These are phyloP conservation scores for Ambispora gerdemannii DNA, from an alignment of 192 early-diverging fungal species.

Conservation along the genomic window DNA sequence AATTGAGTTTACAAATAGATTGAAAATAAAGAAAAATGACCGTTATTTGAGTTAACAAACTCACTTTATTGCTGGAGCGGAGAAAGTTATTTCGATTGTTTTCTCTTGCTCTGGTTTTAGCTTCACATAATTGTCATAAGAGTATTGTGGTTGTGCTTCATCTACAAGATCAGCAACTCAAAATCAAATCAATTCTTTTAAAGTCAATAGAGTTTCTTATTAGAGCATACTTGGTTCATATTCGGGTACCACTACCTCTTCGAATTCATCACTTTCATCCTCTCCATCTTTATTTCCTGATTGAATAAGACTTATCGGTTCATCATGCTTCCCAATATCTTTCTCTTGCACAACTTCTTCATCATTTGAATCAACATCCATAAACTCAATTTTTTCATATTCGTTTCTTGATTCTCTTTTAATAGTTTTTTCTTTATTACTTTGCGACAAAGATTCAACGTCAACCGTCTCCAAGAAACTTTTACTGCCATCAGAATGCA, in stretches of 20 bases:
- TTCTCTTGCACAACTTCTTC: conserved; percentile 4
- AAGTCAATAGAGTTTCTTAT: background rate
- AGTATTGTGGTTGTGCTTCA: background rate
- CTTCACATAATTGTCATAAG: background rate
- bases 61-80: conserved; percentile 29
- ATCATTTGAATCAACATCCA: conserved; percentile 9
- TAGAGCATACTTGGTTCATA: background rate
- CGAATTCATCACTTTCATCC: conserved; percentile 47
- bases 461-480: conserved; percentile 22
- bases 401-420: background rate
- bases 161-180: background rate
- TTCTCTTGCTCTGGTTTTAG: conserved; percentile 33
- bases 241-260: conserved; percentile 39
- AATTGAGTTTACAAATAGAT: background rate
- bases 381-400: background rate
- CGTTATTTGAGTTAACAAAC: too few species aligned
- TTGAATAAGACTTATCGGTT: too few species aligned
- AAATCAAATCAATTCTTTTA: background rate
- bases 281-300: conserved; percentile 29
- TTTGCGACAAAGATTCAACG: background rate
- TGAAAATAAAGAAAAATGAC: background rate
- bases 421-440: background rate
- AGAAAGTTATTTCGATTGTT: conserved; percentile 36
- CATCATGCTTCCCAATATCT: too few species aligned
- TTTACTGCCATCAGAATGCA: conserved; percentile 10